Evolutionary conservation across 2,329 filamentous ascomycete genomes (phyloP), one percentile per base, ranked within the genome.

Genomic region (Aspergillus sp.): DNA sequence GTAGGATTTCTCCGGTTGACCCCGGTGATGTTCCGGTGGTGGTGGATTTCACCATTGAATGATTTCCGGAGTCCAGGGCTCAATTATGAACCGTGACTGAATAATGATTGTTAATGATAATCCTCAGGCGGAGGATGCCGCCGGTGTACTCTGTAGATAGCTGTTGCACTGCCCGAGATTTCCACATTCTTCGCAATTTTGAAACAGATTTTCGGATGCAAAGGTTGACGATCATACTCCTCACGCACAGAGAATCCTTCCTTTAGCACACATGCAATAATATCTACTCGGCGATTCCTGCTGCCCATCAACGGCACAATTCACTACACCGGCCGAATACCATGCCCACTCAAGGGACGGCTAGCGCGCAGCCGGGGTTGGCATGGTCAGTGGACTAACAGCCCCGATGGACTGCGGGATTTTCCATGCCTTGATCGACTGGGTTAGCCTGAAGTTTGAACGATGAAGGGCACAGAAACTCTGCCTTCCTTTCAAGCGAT

Each of bases 1-100:
- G 47, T 17, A 17, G 47, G 25, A 47, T 55, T 55, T 47, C 39
- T 47, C 39, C 52, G 52, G 52, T 55, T 19, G 28, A 55, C 23
- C 53, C 53, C 39, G 25, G 53, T 28, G 51, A 53, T 45, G 53
- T 55, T 55, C 38, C 38, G 41, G 41, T 45, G 19, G 9, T 21
- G 19, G 41, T 45, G 41, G 41, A 45, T 45, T 45, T 13, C 10
- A 13, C n/a, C 19, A 45, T 23, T 43, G 9, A 21, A 23, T 45
- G 41, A 19, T 45, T 12, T 45, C 41, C 41, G 19, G 41, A 45
- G 41, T 13, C 2, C 41, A 45, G 19, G 41, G 41, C 10, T 45
- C 41, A 45, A 21, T 45, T 8, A 45, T 45, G 19, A 21, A 19
- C 19, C 19, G 21, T 45, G 41, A 45, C 41, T 36, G 32, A 36